These are phyloP conservation scores for Eucalyptus melliodora DNA, from an alignment of 345 rosid species.

Conservation along the genomic window DNA sequence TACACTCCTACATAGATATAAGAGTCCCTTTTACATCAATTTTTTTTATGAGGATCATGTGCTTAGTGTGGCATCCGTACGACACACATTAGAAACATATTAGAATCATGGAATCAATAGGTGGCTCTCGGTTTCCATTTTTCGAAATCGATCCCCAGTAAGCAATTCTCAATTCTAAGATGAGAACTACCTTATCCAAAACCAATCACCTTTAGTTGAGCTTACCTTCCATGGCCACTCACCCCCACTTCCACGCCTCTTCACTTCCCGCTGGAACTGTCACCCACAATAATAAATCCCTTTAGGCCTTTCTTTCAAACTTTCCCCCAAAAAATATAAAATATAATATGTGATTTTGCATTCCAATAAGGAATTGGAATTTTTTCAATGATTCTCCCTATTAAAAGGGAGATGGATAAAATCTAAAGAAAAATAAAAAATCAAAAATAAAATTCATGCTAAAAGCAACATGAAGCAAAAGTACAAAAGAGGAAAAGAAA, in stretches of 20 bases:
- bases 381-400: neutral
- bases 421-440: neutral
- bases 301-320: neutral
- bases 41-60: neutral
- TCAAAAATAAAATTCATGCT: neutral
- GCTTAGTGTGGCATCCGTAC: neutral
- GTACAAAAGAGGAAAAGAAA: neutral
- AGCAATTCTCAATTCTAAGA: too few species aligned
- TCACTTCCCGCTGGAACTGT: neutral
- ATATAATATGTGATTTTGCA: neutral
- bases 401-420: neutral
- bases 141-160: fast-evolving
- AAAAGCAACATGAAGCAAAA: neutral
- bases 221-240: neutral
- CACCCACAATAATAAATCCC: neutral
- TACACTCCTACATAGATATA: neutral
- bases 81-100: neutral
- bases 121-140: too few species aligned
- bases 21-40: neutral
- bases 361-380: neutral
- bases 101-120: too few species aligned
- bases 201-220: too few species aligned
- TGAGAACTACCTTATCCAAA: too few species aligned
- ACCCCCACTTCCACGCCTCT: neutral
- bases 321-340: neutral